Evolutionary conservation across 306 rosid species (phyloP), one percentile per base, ranked within the genome.

Genomic region (Cicer arietinum): DNA sequence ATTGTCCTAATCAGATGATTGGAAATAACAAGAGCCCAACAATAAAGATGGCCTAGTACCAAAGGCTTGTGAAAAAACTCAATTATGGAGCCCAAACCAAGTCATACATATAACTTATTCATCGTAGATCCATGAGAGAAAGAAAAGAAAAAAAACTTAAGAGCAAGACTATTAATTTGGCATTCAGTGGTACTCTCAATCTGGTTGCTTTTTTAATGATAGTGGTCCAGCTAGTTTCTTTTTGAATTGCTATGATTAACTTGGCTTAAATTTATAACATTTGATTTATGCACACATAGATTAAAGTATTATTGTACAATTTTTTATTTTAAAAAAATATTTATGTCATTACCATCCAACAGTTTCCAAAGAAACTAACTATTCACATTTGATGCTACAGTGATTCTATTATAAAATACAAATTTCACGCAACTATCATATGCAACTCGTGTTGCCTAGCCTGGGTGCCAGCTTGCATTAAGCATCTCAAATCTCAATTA

Each of bases 381-480:
- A 50, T 79, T 3, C 37, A 37, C 69, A 46, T 25, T 71, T 63
- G 82, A 41, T 48, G 40, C 47, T 40, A 78, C 72, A 50, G 25
- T 50, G 13, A 14, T 44, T 54, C 1, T 41, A 35, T 42, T 41
- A 25, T 53, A 14, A 16, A 51, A 3, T 20, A 64, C 52, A 75
- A 75, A 60, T 6, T 48, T 64, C 64, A 75, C 22, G 37, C 22
- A 61, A 48, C 18, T 46, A 37, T 69, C 53, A 59, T 48, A 77
- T 13, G 39, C 69, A 39, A 35, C 17, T 16, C 20, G 64, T 47
- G 81, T 71, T 62, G 72, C 77, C 30, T 69, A 20, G 48, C 71
- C 76, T 58, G 61, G 70, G 70, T 48, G 76, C 75, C 81, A 69
- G 56, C 81, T 77, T 17, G 52, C 7, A 7, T 71, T 73, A 12